Percentiles rank a stretch among this genome's conserved stretches.
These are phyloP conservation scores for Neurospora discreta DNA, from an alignment of 495 filamentous ascomycete genomes.

Conservation along the genomic window DNA sequence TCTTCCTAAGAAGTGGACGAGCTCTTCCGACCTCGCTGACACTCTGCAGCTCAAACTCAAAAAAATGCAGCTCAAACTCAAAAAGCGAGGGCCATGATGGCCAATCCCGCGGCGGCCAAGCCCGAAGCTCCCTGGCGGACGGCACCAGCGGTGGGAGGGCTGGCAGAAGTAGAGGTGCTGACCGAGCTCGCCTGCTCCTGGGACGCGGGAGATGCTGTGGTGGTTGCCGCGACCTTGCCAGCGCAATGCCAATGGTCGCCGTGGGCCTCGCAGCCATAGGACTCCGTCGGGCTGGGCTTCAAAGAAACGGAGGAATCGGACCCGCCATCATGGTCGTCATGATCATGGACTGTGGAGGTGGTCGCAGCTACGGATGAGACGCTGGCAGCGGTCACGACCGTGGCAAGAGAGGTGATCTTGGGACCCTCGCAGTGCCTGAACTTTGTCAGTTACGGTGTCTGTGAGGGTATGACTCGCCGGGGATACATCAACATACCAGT, in stretches of 20 bases:
- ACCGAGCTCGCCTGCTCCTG: background rate
- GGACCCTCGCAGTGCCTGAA: slow-evolving; percentile 26
- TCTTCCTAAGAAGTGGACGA: background rate
- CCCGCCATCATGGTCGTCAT: slow-evolving; percentile 7
- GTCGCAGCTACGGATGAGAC: background rate
- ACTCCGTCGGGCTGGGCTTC: slow-evolving; percentile 24
- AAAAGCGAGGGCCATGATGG: background rate
- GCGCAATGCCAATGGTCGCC: slow-evolving; percentile 33
- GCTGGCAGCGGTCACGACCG: background rate
- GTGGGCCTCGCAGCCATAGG: slow-evolving; percentile 23
- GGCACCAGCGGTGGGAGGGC: background rate
- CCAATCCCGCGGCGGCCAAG: background rate
- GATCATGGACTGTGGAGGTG: slow-evolving; percentile 4
- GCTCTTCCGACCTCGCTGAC: background rate
- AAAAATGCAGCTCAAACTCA: background rate
- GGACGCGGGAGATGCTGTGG: background rate
- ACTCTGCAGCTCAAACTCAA: background rate
- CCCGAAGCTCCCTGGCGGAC: background rate
- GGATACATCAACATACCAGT: slow-evolving; percentile 18
- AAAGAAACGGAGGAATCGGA: slow-evolving; percentile 10
- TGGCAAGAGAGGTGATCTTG: slow-evolving; percentile 4
- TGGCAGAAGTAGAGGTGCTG: background rate
- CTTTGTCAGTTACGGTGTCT: background rate
- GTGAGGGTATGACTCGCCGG: background rate
- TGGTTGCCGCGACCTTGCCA: slow-evolving; percentile 14